Evolutionary conservation across 495 filamentous ascomycete genomes (phyloP).

Genomic region (Collariella sp.): DNA sequence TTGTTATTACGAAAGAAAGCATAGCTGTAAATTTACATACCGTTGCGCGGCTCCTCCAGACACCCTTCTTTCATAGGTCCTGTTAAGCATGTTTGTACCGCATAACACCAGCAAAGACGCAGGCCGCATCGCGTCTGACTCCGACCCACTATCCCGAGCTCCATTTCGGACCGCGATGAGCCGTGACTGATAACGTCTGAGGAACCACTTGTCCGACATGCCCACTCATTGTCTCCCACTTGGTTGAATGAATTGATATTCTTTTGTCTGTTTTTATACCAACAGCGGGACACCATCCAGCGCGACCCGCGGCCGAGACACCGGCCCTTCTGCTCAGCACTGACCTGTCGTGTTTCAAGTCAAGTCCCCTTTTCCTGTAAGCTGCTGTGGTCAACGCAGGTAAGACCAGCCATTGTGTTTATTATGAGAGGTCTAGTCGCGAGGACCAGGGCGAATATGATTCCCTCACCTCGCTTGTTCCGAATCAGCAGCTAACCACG

Average conservation of each 20-base stretch:
- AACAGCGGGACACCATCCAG: too few species aligned
- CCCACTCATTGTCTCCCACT: neutral
- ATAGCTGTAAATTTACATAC: too few species aligned
- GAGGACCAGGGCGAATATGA: neutral
- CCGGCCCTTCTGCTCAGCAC: constrained; percentile 4
- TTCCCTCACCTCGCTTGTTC: neutral
- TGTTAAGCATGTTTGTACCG: neutral
- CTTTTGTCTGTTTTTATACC: neutral
- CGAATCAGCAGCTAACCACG: constrained; percentile 5
- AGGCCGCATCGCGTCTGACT: neutral
- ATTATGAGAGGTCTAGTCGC: neutral
- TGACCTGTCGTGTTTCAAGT: constrained; percentile 12
- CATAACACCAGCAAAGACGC: neutral
- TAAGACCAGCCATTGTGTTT: constrained; percentile 2
- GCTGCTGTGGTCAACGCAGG: constrained; percentile 1
- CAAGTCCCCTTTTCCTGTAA: neutral
- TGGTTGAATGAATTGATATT: neutral
- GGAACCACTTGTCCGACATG: neutral
- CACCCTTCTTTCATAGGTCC: too few species aligned
- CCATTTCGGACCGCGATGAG: neutral
- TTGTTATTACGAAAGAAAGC: too few species aligned
- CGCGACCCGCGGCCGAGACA: neutral
- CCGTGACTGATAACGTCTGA: neutral
- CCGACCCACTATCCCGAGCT: neutral
- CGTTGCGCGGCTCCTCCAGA: too few species aligned